Base-by-base conservation (phyloP, 2,329 filamentous ascomycete species). In the Shiraia bambusicola region DNA sequence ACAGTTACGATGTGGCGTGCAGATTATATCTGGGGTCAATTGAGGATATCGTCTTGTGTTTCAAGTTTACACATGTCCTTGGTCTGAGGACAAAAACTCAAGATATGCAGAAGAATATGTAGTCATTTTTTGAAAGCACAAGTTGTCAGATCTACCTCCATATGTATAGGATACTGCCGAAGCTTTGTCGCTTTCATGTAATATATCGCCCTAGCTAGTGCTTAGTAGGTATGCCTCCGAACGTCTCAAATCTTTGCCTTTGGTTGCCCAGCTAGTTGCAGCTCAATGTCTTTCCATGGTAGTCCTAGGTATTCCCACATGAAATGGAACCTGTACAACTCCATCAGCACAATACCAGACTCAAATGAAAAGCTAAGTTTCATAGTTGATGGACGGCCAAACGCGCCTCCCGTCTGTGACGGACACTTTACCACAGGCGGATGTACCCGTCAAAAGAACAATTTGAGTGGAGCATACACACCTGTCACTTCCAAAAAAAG, bases 401-500 rank as follows among this genome's bases (percentile, higher is more conserved):
- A 40, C 34, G n/a, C 39, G 45, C 40, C 42, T 38, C 37, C 39
- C 36, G 25, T 39, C 40, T 36, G 36, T 40, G 31, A 44, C 39
- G 47, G 41, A 42, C 30, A 36, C 43, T 30, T 46, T 44, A 34
- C 47, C 38, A 16, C 28, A 48, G 22, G 33, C 26, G 28, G 34
- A 15, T 43, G 19, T 33, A 22, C 17, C 37, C 22, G 28, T 37
- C 27, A 19, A 42, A 33, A 14, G 22, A 40, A 31, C 25, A 28
- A 12, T 10, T 13, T 11, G 15, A 16, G 12, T 13, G 32, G 28
- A 14, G 28, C 5, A 28, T 35, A 67, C 67, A 45, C 61, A 76
- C 79, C 81, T 72, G 69, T 91, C 87, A 67, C 85, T 89, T 2
- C 87, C 87, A 67, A 91, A 91, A 63, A 90, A 88, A 0, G 83